These are phyloP conservation scores for Cyclotella cryptica DNA, from an alignment of 108 stramenopile species.

Conservation along the genomic window DNA sequence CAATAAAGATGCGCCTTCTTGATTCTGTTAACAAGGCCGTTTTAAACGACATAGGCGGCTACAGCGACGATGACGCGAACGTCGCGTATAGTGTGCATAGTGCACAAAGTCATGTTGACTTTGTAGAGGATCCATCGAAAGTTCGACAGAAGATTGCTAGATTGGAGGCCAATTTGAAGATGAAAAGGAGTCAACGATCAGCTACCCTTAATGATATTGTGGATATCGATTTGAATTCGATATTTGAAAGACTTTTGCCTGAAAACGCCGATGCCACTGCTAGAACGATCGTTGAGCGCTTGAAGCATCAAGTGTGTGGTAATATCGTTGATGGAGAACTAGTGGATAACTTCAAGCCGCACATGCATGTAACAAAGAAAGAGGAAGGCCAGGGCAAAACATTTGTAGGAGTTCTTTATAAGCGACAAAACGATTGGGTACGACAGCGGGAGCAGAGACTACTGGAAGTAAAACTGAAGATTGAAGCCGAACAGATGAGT, in stretches of 20 bases:
- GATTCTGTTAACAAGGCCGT: conserved; percentile 25
- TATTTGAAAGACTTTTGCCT: conserved; percentile 31
- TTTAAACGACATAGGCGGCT: conserved; percentile 4
- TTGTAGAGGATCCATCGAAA: conserved; percentile 35
- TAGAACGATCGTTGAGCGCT: conserved; percentile 30
- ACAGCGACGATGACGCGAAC: conserved; percentile 16
- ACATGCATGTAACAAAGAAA: conserved; percentile 1
- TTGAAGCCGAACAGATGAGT: conserved; percentile 33
- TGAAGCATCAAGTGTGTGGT: conserved; percentile 32
- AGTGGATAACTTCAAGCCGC: conserved; percentile 14
- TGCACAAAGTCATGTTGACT: conserved; percentile 24
- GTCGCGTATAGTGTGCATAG: background rate
- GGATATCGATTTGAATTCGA: conserved; percentile 37
- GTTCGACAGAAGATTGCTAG: conserved; percentile 29
- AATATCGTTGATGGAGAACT: conserved; percentile 19
- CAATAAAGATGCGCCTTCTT: conserved; percentile 34
- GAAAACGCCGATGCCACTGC: conserved; percentile 23
- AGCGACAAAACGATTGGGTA: conserved; percentile 38
- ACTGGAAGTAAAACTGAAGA: conserved; percentile 18
- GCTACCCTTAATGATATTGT: conserved; percentile 50
- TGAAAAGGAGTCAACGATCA: conserved; percentile 26
- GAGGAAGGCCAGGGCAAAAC: no score
- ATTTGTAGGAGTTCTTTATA: conserved; percentile 12
- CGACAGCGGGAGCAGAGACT: conserved; percentile 38
- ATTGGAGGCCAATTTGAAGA: conserved; percentile 45